phyloP scores from a whole-genome alignment of 2,329 filamentous ascomycete genomes.

The Zymoseptoria pseudotritici region DNA sequence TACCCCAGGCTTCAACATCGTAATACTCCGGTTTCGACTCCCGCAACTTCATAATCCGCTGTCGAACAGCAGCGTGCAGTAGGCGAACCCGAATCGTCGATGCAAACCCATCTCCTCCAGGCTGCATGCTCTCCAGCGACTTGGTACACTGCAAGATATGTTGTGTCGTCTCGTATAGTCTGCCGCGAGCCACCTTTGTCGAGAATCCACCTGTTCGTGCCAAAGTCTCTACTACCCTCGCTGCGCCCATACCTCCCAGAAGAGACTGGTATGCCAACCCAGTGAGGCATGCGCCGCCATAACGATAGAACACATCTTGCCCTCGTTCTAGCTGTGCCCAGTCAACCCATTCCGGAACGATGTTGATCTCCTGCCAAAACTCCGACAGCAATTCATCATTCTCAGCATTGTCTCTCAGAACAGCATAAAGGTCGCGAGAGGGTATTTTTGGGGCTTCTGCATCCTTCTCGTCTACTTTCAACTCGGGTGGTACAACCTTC shows the following conservation, averaged over 20 bases:
- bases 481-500: not conserved
- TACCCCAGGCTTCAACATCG: slow-evolving; percentile 49
- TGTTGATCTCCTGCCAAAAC: slow-evolving; percentile 61
- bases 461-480: slow-evolving; percentile 17
- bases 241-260: slow-evolving; percentile 65
- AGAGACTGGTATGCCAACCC: slow-evolving; percentile 58
- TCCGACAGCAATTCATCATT: slow-evolving; percentile 49
- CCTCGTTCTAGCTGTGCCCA: slow-evolving; percentile 68
- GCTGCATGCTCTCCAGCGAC: slow-evolving; percentile 57
- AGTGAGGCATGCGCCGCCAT: slow-evolving; percentile 59
- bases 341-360: slow-evolving; percentile 66
- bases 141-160: slow-evolving; percentile 65
- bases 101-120: slow-evolving; percentile 58
- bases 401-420: slow-evolving; percentile 52
- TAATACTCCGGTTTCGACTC: slow-evolving; percentile 55
- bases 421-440: slow-evolving; percentile 54
- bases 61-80: slow-evolving; percentile 60
- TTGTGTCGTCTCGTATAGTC: slow-evolving; percentile 67
- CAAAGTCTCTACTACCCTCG: slow-evolving; percentile 65
- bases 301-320: slow-evolving; percentile 71
- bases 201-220: slow-evolving; percentile 68
- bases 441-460: slow-evolving; percentile 24
- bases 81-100: slow-evolving; percentile 62
- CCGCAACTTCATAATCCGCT: slow-evolving; percentile 55
- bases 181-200: slow-evolving; percentile 56